Evolutionary conservation across 306 rosid genomes (phyloP), one percentile per base, ranked within the genome.

Genomic region (Rosa lucieae): DNA sequence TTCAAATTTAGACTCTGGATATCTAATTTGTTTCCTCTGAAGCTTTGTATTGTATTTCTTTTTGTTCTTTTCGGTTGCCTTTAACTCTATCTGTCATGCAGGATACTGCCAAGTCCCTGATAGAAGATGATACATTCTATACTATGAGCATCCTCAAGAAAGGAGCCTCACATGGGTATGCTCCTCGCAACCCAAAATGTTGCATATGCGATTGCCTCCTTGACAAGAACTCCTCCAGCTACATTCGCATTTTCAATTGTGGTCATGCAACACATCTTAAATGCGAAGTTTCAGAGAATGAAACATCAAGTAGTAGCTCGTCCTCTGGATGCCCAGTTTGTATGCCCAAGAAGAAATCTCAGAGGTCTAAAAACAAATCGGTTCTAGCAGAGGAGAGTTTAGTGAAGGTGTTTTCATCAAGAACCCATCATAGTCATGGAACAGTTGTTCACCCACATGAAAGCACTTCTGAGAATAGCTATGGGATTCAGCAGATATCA

Each of bases 91-190:
- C 65, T 74, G 32, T 61, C 68, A 53, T 72, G 67, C 74, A 95
- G 98, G 98, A 95, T 77, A 86, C 99, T 70, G 99, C 99, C 80
- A 95, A 90, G 85, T 92, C 99, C 69, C 82, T 95, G 86, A 91
- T 95, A 79, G 97, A 95, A 84, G 98, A 95, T 82, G 99, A 95
- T 80, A 82, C 97, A 10, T 95, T 90, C 85, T 95, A 95, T 83
- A 95, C 93, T 14, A 93, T 95, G 98, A 91, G 86, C 81, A 79
- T 95, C 82, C 97, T 95, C 78, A 95, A 93, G 90, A 95, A 84
- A 78, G 99, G 99, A 67, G 97, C 99, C 37, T 85, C 98, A 74
- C 98, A 93, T 75, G 99, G 96, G 21, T 95, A 90, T 69, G 94
- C 97, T 77, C 99, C 98, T 74, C 87, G 86, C 86, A 85, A 80